Base-by-base conservation (phyloP, 2,329 filamentous ascomycete species). In the Pseudocercospora pini-densiflorae region DNA sequence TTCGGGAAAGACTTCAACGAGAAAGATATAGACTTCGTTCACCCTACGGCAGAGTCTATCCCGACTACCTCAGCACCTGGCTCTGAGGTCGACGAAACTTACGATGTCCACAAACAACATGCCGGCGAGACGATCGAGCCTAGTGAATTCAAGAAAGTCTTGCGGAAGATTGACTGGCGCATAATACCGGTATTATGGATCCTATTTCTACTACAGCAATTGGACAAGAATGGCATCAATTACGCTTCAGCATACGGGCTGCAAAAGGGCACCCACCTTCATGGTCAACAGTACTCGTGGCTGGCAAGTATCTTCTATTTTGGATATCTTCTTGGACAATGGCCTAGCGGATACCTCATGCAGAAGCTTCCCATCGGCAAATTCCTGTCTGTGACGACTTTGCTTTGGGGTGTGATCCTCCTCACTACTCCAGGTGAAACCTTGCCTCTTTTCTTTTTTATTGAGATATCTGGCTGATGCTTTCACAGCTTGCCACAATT, bases 211-310 rank as follows among this genome's bases (percentile, higher is more conserved):
- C 61, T 81, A 49, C 79, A 81, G 62, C 75, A 81, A 64, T 74
- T 82, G 3, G 79, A 82, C 65, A 82, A 82, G 70, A 75, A 75
- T 29, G 71, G 72, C 14, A 71, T 77, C 58, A 73, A 75, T 45
- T 86, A 85, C 73, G 83, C 83, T 7, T 82, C 80, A 63, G 81
- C 81, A 0, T 86, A 82, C 69, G 84, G 83, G 0, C 73, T 86
- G 12, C 75, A 82, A 51, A 73, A 82, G 36, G 83, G 80, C 0
- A 84, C 83, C 0, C 75, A 85, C 61, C 77, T 87, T 5, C 69
- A 78, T 7, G 82, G 81, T 10, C 79, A 85, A 64, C 78, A 87
- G 61, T 87, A 86, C 70, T 81, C 81, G 12, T 87, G 85, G 85
- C n/a, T 33, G 40, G n/a, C 78, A 7, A 80, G 78, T 1, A 84